These are phyloP conservation scores for sweet orange (Citrus sinensis) DNA, from an alignment of 345 rosid species.

Conservation along the genomic window DVS_A1.0 CM039169.1:10555001-10555500, in stretches of 20 bases:
- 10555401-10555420: too few relatives aligned
- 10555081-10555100: too few relatives aligned
- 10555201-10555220: too few relatives aligned
- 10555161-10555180: too few relatives aligned
- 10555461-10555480: background rate
- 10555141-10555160: too few relatives aligned
- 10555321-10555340: background rate
- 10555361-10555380: constrained; percentile 1
- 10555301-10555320: background rate
- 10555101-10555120: too few relatives aligned
- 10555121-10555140: too few relatives aligned
- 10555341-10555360: background rate
- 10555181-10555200: too few relatives aligned
- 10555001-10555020: background rate
- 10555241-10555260: background rate
- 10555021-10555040: background rate
- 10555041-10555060: too few relatives aligned
- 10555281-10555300: background rate
- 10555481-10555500: background rate
- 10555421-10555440: constrained; percentile 43
- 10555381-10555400: constrained; percentile 63
- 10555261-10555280: background rate
- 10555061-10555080: too few relatives aligned
- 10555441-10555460: constrained; percentile 32
- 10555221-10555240: background rate